These are phyloP conservation scores for Aspergillus indologenus DNA, from an alignment of 495 filamentous ascomycete genomes.

Conservation along the genomic window DNA sequence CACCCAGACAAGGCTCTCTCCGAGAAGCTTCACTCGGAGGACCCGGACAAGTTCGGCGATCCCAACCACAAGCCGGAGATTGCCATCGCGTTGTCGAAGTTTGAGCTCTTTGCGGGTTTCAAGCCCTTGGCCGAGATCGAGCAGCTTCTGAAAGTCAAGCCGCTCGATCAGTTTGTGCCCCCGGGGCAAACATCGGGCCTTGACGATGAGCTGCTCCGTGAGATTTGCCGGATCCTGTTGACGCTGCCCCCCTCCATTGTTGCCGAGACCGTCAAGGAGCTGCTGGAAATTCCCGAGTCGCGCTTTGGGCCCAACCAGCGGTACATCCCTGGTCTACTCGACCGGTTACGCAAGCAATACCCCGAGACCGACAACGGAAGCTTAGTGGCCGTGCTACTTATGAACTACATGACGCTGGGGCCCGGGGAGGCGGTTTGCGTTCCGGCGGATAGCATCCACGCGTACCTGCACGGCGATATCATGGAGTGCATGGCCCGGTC, in stretches of 20 bases:
- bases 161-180: slow-evolving; percentile 53
- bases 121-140: slow-evolving; percentile 63
- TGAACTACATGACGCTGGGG: slow-evolving; percentile 69
- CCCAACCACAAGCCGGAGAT: slow-evolving; percentile 84
- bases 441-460: slow-evolving; percentile 75
- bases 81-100: slow-evolving; percentile 68
- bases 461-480: slow-evolving; percentile 74
- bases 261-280: slow-evolving; percentile 43
- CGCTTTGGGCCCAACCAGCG: slow-evolving; percentile 48
- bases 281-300: slow-evolving; percentile 45
- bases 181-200: slow-evolving; percentile 44
- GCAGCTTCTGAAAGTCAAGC: slow-evolving; percentile 54
- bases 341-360: slow-evolving; percentile 64
- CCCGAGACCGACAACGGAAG: slow-evolving; percentile 52
- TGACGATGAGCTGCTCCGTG: slow-evolving; percentile 59
- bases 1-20: slow-evolving; percentile 70
- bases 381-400: slow-evolving; percentile 61
- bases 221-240: slow-evolving; percentile 56
- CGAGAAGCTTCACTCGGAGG: slow-evolving; percentile 55
- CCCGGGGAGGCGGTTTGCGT: slow-evolving; percentile 70
- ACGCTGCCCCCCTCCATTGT: slow-evolving; percentile 51
- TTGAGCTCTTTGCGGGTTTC: slow-evolving; percentile 77
- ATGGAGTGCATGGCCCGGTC: slow-evolving; percentile 84
- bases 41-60: slow-evolving; percentile 66
- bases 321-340: slow-evolving; percentile 62